Evolutionary conservation across 2,329 filamentous ascomycete species (phyloP).

Genomic region (Botrytis aclada): DNA sequence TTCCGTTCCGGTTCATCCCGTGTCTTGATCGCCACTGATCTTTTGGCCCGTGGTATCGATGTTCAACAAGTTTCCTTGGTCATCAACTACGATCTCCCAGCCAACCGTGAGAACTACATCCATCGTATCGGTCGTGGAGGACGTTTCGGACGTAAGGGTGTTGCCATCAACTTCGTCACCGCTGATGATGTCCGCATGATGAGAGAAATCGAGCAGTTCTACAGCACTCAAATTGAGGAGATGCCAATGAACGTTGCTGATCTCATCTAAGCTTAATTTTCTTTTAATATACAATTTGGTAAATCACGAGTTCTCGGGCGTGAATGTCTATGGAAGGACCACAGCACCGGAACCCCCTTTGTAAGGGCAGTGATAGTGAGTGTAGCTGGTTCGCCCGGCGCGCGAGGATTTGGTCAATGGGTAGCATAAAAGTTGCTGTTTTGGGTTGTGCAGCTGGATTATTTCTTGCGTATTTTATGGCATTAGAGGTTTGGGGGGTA

Average conservation of each 20-base stretch:
- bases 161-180: conserved; percentile 99
- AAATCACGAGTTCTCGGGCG: conserved; percentile 35
- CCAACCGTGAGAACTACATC: conserved; percentile 99
- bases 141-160: conserved; percentile 99
- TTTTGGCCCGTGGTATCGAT: conserved; percentile 98
- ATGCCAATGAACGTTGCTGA: conserved; percentile 95
- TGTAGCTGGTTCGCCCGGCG: conserved; percentile 39
- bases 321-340: conserved; percentile 1
- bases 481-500: conserved; percentile 38
- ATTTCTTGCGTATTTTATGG: conserved; percentile 34
- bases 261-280: conserved; percentile 57
- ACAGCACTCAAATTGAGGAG: conserved; percentile 99
- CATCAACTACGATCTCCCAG: conserved; percentile 99
- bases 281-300: conserved; percentile 29
- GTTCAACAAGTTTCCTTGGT: conserved; percentile 99
- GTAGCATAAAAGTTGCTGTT: conserved; percentile 39
- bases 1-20: conserved; percentile 98
- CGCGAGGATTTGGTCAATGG: conserved; percentile 36
- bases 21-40: conserved; percentile 97
- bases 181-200: conserved; percentile 99
- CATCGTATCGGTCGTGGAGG: conserved; percentile 99
- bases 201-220: conserved; percentile 99
- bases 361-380: conserved; percentile 38
- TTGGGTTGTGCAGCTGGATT: conserved; percentile 26
- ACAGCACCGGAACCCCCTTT: conserved; percentile 27